Evolutionary conservation across 305 asterid species (phyloP).

Genomic region (Fraxinus angustifolia): DNA sequence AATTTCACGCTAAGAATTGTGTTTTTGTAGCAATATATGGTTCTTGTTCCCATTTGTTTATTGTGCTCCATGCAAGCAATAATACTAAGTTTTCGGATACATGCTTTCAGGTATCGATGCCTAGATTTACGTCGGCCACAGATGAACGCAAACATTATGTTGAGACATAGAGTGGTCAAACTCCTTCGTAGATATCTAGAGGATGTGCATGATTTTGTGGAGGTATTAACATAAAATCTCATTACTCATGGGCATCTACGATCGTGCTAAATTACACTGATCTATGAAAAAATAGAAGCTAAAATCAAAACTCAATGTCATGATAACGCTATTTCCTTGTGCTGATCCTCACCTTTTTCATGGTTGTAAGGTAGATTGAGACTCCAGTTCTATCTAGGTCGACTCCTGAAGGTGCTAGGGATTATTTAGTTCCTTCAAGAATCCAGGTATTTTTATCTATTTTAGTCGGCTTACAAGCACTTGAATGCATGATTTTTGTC

Average conservation of each 20-base stretch:
- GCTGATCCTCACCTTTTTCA: conserved; percentile 73
- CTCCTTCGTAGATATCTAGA: conserved; percentile 85
- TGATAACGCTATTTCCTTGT: conserved; percentile 22
- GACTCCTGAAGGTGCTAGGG: conserved; percentile 99
- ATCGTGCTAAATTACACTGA: conserved; percentile 7
- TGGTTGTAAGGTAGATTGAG: conserved; percentile 94
- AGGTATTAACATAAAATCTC: conserved; percentile 48
- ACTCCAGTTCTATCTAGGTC: conserved; percentile 97
- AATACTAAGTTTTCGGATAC: conserved; percentile 20
- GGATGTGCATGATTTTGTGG: conserved; percentile 80
- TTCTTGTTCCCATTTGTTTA: not conserved
- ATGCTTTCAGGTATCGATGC: conserved; percentile 65
- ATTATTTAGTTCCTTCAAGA: conserved; percentile 97
- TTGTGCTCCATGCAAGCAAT: not conserved
- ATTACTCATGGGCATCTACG: conserved; percentile 1
- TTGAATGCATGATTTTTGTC: not conserved
- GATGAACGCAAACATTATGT: conserved; percentile 68
- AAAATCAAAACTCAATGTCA: not conserved
- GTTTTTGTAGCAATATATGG: not conserved
- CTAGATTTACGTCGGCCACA: conserved; percentile 88
- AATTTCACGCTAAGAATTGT: conserved; percentile 7
- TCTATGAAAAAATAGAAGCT: conserved; percentile 6
- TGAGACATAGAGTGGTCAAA: conserved; percentile 87
- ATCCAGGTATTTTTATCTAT: conserved; percentile 58
- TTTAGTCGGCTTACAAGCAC: not conserved